Conservation (phyloP, 371 early-diverging fungal species). For the Apophysomyces elegans region DNA sequence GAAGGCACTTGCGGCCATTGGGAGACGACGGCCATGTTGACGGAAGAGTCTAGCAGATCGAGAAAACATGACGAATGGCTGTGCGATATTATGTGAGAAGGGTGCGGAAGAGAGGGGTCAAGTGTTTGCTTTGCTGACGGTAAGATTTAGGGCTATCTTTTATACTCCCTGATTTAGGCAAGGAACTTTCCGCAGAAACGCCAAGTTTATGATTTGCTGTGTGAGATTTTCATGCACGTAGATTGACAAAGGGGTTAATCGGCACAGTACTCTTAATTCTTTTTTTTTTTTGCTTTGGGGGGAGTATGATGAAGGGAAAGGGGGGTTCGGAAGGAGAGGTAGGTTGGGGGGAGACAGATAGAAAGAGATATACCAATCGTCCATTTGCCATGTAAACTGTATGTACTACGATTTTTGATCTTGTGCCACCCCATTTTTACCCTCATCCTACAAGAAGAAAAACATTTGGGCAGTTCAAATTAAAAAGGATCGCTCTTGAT, state of each 20-base stretch:
- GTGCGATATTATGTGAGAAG: neutral
- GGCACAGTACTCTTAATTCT: constrained; percentile 10
- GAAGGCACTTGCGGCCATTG: constrained; percentile 36
- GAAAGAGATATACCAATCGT: neutral
- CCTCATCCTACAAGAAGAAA: too few species aligned
- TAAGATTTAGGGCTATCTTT: neutral
- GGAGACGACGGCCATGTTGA: constrained; percentile 30
- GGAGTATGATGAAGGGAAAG: neutral
- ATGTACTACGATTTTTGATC: constrained; percentile 1
- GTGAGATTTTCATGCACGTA: constrained; percentile 10
- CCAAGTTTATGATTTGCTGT: constrained; percentile 11
- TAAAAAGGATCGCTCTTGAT: constrained; percentile 1
- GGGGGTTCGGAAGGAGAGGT: too few species aligned
- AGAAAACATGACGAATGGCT: constrained; percentile 28
- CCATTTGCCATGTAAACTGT: constrained; percentile 1
- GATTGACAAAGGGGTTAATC: constrained; percentile 12
- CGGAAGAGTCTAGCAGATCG: constrained; percentile 39
- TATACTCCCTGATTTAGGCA: constrained; percentile 2
- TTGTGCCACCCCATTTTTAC: neutral
- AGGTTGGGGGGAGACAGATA: neutral
- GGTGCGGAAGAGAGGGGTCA: constrained; percentile 6
- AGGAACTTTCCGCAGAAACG: constrained; percentile 10
- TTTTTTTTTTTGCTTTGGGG: neutral
- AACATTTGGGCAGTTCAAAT: neutral
- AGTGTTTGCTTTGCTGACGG: neutral